phyloP scores from a whole-genome alignment of 208 protist genomes.

The Lotmaria passim region DNA sequence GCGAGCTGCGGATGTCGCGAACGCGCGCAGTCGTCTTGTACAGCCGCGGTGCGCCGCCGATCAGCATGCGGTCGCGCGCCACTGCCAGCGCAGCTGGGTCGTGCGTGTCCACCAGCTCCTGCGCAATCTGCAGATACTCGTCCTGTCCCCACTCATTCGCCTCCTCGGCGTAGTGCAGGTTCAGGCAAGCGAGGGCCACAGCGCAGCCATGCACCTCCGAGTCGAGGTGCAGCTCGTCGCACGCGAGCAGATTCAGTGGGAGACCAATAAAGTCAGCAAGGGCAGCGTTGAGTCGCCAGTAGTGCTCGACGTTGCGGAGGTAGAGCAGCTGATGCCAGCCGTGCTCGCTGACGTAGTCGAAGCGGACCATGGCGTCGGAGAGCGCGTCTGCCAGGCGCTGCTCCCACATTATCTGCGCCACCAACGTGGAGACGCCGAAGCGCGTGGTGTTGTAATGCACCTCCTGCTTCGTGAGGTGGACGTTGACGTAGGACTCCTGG shows the following conservation, averaged over 20 bases:
- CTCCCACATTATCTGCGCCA: conserved; percentile 80
- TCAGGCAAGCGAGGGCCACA: conserved; percentile 84
- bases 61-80: conserved; percentile 66
- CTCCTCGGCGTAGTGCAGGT: conserved; percentile 77
- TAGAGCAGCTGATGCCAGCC: conserved; percentile 89
- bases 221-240: conserved; percentile 48
- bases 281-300: conserved; percentile 74
- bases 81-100: conserved; percentile 48
- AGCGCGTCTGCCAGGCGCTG: conserved; percentile 57
- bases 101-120: conserved; percentile 51
- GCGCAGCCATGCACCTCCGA: conserved; percentile 84
- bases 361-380: conserved; percentile 56
- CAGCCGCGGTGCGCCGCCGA: conserved; percentile 45
- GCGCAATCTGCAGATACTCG: conserved; percentile 51
- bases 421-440: conserved; percentile 55
- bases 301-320: conserved; percentile 82
- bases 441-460: conserved; percentile 53
- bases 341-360: conserved; percentile 76
- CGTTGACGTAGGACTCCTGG: conserved; percentile 79
- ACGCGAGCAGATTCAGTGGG: conserved; percentile 42
- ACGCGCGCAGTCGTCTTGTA: conserved; percentile 42
- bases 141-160: conserved; percentile 71
- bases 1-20: conserved; percentile 65
- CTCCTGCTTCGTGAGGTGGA: conserved; percentile 48
- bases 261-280: conserved; percentile 82